These are phyloP conservation scores for Aphanomyces euteiches DNA, from an alignment of 352 stramenopile genomes.

Conservation along the genomic window DNA sequence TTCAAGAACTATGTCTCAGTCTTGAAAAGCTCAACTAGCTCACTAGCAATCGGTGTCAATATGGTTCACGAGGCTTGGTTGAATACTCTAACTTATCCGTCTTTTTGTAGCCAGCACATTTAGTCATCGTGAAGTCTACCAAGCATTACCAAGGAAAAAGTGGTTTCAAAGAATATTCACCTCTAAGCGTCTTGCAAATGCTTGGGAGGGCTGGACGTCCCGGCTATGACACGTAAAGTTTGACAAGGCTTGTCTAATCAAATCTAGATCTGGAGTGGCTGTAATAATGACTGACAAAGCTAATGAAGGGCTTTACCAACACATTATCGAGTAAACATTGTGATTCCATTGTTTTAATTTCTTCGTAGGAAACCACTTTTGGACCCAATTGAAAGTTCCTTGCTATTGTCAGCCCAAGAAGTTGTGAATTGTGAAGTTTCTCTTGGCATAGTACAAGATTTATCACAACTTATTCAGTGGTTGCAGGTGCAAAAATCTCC, in stretches of 20 bases:
- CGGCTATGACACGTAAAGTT: conserved; percentile 21
- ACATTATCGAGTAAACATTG: conserved; percentile 10
- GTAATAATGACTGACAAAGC: conserved; percentile 15
- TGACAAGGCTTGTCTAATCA: background rate
- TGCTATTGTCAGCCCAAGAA: background rate
- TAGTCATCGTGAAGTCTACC: conserved; percentile 28
- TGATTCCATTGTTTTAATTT: background rate
- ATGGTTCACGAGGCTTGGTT: background rate
- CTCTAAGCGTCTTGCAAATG: conserved; percentile 12
- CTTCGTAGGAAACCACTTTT: background rate
- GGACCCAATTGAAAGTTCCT: conserved; percentile 2
- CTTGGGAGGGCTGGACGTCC: conserved; percentile 17
- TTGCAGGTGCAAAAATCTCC: conserved; percentile 2
- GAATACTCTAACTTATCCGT: background rate
- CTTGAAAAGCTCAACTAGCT: conserved; percentile 21
- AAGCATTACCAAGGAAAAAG: conserved; percentile 7
- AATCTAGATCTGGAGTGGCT: conserved; percentile 4
- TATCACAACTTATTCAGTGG: conserved; percentile 17
- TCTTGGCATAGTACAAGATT: conserved; percentile 11
- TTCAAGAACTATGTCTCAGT: background rate
- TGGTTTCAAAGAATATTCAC: conserved; percentile 15
- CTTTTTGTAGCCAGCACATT: conserved; percentile 14
- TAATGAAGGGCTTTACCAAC: conserved; percentile 6
- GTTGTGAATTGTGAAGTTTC: conserved; percentile 6
- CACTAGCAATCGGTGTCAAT: conserved; percentile 24